phyloP scores from a whole-genome alignment of 768 basidiomycete species.

The Punctularia strigosozonata region DNA sequence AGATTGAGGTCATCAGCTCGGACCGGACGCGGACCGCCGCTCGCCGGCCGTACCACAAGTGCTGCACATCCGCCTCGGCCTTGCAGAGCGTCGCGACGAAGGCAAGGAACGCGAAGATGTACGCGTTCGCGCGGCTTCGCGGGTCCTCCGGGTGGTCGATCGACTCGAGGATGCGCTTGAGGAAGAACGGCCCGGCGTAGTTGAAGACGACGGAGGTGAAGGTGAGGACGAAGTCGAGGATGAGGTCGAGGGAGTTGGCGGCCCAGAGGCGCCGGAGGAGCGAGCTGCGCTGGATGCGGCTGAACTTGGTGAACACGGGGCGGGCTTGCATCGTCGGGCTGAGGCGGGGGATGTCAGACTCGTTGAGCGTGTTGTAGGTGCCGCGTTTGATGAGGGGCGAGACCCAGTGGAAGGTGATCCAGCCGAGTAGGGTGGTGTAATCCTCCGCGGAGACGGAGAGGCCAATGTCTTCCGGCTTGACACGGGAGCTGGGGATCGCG shows the following conservation, averaged over 20 bases:
- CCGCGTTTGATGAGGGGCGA: conserved; percentile 48
- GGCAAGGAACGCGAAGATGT: conserved; percentile 68
- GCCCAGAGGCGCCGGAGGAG: conserved; percentile 32
- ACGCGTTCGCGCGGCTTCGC: conserved; percentile 48
- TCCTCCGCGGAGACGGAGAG: conserved; percentile 57
- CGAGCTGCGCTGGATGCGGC: conserved; percentile 20
- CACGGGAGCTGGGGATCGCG: conserved; percentile 40
- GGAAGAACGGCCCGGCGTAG: conserved; percentile 76
- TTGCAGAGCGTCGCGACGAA: conserved; percentile 50
- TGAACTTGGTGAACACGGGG: conserved; percentile 44
- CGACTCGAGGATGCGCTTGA: conserved; percentile 62
- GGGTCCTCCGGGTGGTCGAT: conserved; percentile 31
- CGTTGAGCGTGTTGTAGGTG: conserved; percentile 42
- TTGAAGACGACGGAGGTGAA: conserved; percentile 61
- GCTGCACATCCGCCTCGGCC: conserved; percentile 59
- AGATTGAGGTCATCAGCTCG: conserved; percentile 78
- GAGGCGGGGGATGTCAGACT: conserved; percentile 61
- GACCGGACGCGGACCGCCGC: conserved; percentile 59
- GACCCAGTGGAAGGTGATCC: conserved; percentile 67
- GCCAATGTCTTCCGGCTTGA: conserved; percentile 48
- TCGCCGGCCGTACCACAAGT: conserved; percentile 75
- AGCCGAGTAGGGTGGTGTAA: conserved; percentile 58
- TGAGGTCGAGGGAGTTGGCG: conserved; percentile 34
- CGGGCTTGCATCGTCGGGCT: conserved; percentile 59
- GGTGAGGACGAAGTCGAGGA: conserved; percentile 57